Base-by-base conservation (phyloP, 2,329 filamentous ascomycete genomes). In the Elsinoe fawcettii region DNA sequence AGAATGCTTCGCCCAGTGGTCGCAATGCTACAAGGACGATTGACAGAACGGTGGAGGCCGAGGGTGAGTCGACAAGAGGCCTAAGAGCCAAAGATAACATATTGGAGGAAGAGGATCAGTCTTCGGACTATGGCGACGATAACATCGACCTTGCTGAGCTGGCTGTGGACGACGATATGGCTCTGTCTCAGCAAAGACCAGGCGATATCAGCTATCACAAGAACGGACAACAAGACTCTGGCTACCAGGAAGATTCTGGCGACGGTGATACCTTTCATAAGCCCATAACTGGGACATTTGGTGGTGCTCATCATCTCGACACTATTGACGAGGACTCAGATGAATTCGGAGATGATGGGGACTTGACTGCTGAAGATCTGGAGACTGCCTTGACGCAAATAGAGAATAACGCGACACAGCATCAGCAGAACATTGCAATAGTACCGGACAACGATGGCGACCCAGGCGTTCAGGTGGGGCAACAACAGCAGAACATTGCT, bases 361-460 rank as follows among this genome's bases (percentile, higher is more conserved):
- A 77, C 56, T 62, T 80, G 5, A 78, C 82, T 62, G 76, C 73
- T 3, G 82, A 80, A 58, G 80, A 82, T 64, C 67, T 85, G 53
- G 78, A 84, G 61, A 75, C 81, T 18, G 58, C 56, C 5, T 59
- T 60, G 16, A 53, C 60, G 9, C 56, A 60, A 14, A 55, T 59
- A 32, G 60, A 60, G 27, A 58, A 14, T 6, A 16, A 25, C 14
- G 39, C 23, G 16, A 54, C 36, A 5, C 56, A 57, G 22, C 20
- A 27, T n/a, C 43, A 41, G 36, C 47, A 25, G 16, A 20, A 11
- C 39, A 47, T 25, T 27, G 3, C 34, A 37, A 37, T 3, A 37
- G 34, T 3, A 12, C 9, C 6, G 11, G 11, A 12, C 34, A 37
- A 12, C 5, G 27, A 5, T 5, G 5, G 9, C 9, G 5, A 30